Evolutionary conservation across 352 stramenopile species (phyloP), one percentile per base, ranked within the genome.

Genomic region (Halophytophthora polymorphica): DNA sequence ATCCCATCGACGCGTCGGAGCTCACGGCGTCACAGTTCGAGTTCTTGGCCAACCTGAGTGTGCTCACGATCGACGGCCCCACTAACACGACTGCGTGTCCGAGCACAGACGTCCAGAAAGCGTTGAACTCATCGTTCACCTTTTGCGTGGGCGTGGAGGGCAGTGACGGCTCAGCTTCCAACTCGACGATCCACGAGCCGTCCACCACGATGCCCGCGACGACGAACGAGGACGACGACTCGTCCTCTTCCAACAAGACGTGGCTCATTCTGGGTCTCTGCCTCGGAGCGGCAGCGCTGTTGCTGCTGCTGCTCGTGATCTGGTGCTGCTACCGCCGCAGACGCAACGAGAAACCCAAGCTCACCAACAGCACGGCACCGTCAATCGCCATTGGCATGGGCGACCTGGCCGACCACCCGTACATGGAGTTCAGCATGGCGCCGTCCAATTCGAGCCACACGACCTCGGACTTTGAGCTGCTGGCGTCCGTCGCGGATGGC

Each of bases 391-490:
- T 83, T 51, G 69, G 74, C n/a, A 77, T 85, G 66, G 61, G 74
- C 8, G 71, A 85, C 36, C 45, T 85, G 50, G 71, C 64, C 0
- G 69, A 85, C 14, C 71, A 85, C 34, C 71, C 74, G 25, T 85
- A 85, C 54, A 74, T 83, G 66, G 69, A 83, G 34, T 48, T 85
- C 33, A 58, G 65, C 25, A 40, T 65, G 18, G 61, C 57, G n/a
- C 50, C 43, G 22, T 73, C 64, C 14, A 79, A 73, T 34, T 90
- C 77, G 19, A 90, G 80, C 47, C 71, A 79, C 34, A 88, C 74
- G 25, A 86, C 79, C 19, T 88, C 79, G 28, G 79, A 88, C 42
- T 88, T 88, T 45, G 72, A 86, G 52, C 64, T 90, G 39, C 54
- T 90, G 10, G 73, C 74, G 23, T 83, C 80, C 22, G 71, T 86